Evolutionary conservation across 176 grass and related monocot genomes (phyloP), one percentile per base, ranked within the genome.

Genomic region (Aegilops tauschii): DNA sequence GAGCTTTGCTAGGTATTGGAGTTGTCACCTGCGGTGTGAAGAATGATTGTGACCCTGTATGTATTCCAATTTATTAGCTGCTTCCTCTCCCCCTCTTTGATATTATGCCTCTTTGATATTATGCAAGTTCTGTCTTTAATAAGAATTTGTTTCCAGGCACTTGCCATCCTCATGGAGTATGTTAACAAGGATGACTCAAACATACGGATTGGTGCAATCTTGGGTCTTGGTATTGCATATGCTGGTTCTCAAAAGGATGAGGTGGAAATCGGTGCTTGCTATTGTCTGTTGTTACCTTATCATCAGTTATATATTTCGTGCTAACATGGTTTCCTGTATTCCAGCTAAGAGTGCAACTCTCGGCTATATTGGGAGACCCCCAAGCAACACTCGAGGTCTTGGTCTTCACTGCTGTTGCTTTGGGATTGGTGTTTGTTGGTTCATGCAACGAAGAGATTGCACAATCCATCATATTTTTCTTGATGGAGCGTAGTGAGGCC

Each of bases 391-490:
- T 99, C 39, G 97, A 99, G 86, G 85, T 99, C 61, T 82, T 96
- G 49, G 94, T 99, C 4, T 99, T 99, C 90, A 86, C 97, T 78
- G 92, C 97, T 64, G 88, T 99, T 23, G 83, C 92, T 52, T 84
- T 99, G 78, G 94, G 97, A 39, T 90, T 99, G 62, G 94, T 96
- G 31, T 99, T 91, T 83, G 94, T 96, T 61, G 97, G 97, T 89
- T 99, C 97, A 84, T 99, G 97, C 72, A 99, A 93, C 66, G 97
- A 99, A 85, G 97, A 99, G 83, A 99, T 99, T 87, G 94, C 97
- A 65, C 94, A 94, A 40, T 94, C 90, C 47, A 94, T 99, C 62
- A 99, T 99, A 84, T 93, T 96, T 77, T 87, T 87, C 25, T 92
- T 96, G 80, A 99, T 96, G 97, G 94, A 99, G 17, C 89, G 97